A percentile compares a stretch with the other conserved stretches of the same genome.
These are phyloP conservation scores for Ochetophila trinervis DNA, from an alignment of 306 rosid genomes.

Conservation along the genomic window DNA sequence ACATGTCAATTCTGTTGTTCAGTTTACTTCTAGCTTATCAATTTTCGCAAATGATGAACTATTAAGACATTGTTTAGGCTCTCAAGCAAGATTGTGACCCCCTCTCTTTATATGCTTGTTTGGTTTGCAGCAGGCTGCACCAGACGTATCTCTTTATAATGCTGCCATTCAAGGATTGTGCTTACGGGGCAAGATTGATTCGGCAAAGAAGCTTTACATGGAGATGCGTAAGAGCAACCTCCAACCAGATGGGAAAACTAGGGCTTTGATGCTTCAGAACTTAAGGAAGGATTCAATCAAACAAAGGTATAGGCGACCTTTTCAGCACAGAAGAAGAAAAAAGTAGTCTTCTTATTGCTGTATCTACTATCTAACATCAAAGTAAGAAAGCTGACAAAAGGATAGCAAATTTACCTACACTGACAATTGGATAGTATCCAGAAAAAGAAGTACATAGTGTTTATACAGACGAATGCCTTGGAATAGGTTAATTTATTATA, in stretches of 20 bases:
- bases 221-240: conserved; percentile 55
- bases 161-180: conserved; percentile 81
- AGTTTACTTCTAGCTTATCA: no score
- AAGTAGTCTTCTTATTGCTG: not conserved
- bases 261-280: conserved; percentile 64
- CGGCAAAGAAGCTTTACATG: conserved; percentile 52
- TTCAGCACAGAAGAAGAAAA: conserved; percentile 24
- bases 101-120: conserved; percentile 15
- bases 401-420: not conserved
- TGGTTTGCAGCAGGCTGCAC: conserved; percentile 41
- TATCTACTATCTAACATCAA: conserved; percentile 27
- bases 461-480: not conserved
- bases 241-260: conserved; percentile 74
- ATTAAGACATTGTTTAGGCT: not conserved
- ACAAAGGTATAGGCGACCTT: conserved; percentile 22
- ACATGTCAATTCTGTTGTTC: no score
- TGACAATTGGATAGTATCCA: no score
- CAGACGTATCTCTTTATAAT: conserved; percentile 62
- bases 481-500: not conserved
- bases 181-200: conserved; percentile 50
- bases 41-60: no score
- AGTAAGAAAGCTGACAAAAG: conserved; percentile 14
- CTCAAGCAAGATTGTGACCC: not conserved
- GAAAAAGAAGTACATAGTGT: not conserved
- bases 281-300: conserved; percentile 19